A percentile compares a stretch with the other conserved stretches of the same genome.
Conservation (phyloP, 306 rosid genomes). For the Ammopiptanthus mongolicus region DNA sequence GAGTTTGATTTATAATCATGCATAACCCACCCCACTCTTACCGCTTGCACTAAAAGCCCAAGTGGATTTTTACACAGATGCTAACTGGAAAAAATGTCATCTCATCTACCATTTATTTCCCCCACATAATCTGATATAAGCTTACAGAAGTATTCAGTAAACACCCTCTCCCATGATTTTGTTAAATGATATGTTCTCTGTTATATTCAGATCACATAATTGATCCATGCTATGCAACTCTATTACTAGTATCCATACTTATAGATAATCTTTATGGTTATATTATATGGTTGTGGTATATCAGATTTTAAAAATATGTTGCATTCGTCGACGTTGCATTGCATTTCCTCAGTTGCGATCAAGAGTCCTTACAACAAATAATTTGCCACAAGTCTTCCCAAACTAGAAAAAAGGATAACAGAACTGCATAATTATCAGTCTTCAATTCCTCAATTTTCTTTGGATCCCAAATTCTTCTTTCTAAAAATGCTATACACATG, state of each 20-base stretch:
- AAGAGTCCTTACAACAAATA: not conserved
- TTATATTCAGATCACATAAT: not conserved
- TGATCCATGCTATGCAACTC: not conserved
- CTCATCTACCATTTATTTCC: not conserved
- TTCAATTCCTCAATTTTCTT: conserved; percentile 24
- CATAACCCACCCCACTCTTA: not conserved
- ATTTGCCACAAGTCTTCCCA: not conserved
- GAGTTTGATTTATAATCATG: not conserved
- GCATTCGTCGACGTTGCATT: not conserved
- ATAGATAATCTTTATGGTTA: not conserved
- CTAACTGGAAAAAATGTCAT: not conserved
- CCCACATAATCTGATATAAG: not conserved
- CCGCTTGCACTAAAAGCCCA: not conserved
- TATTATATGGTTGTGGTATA: not conserved
- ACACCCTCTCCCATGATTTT: not conserved
- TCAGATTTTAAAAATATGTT: not conserved
- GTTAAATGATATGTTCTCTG: not conserved
- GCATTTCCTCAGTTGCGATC: not conserved
- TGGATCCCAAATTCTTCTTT: not conserved
- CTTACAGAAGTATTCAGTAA: not conserved
- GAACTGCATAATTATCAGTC: not conserved
- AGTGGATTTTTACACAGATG: not conserved
- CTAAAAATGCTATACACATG: no score
- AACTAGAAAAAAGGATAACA: not conserved
- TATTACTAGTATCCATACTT: not conserved